Percentiles rank a stretch among this genome's conserved stretches.
Evolutionary conservation across 306 rosid genomes (phyloP).

Genomic region (Erythrophleum fordii): DNA sequence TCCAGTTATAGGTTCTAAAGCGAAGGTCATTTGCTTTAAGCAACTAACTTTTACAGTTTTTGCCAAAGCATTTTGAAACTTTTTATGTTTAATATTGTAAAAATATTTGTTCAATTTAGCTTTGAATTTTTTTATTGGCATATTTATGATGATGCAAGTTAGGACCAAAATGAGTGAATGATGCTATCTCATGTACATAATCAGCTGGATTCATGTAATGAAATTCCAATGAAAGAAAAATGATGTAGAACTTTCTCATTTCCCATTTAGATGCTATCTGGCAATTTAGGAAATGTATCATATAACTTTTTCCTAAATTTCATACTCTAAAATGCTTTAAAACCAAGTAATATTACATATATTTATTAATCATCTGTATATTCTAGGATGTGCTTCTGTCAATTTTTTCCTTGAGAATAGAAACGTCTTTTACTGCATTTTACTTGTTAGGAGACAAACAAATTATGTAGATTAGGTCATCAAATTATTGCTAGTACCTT

Average conservation of each 20-base stretch:
- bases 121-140: neutral
- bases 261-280: no score
- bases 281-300: conserved; percentile 12
- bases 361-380: neutral
- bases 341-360: conserved; percentile 14
- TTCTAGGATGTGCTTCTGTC: neutral
- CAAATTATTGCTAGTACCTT: neutral
- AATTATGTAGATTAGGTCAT: neutral
- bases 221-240: neutral
- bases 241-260: neutral
- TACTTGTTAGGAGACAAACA: neutral
- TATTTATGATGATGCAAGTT: conserved; percentile 8
- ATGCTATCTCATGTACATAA: neutral
- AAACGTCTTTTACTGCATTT: neutral
- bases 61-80: no score
- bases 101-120: no score
- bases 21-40: neutral
- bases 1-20: neutral
- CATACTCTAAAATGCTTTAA: conserved; percentile 1
- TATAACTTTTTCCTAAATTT: neutral
- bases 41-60: no score
- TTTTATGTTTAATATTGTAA: no score
- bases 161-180: conserved; percentile 24
- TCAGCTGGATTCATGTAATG: conserved; percentile 15
- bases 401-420: neutral